phyloP scores from a whole-genome alignment of 495 filamentous ascomycete species.

The Penicillium lagena region DNA sequence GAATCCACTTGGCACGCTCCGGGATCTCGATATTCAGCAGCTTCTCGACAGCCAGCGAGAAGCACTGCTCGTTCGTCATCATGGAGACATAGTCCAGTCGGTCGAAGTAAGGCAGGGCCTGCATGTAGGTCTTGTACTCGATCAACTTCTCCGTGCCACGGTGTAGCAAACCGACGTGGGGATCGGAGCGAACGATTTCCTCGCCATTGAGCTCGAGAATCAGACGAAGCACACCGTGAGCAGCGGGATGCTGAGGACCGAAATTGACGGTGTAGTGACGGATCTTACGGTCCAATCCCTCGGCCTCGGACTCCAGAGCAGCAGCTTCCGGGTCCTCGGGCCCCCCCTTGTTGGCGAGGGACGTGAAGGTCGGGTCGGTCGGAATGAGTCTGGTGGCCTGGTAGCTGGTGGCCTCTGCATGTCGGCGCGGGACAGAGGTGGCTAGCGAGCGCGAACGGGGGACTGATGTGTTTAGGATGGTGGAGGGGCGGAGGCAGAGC shows the following conservation, averaged over 20 bases:
- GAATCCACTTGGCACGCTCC: conserved; percentile 92
- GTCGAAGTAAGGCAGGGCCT: conserved; percentile 98
- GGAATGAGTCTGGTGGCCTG: conserved; percentile 55
- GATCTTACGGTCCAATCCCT: conserved; percentile 73
- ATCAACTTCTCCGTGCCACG: conserved; percentile 99
- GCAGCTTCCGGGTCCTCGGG: conserved; percentile 33
- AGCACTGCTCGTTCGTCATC: conserved; percentile 99
- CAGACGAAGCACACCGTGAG: conserved; percentile 94
- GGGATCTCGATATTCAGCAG: conserved; percentile 96
- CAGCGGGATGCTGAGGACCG: conserved; percentile 97
- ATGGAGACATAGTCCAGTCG: conserved; percentile 98
- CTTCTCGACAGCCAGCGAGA: conserved; percentile 92
- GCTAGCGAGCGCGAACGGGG: conserved; percentile 58
- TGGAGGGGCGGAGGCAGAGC: conserved; percentile 51
- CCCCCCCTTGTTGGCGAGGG: conserved; percentile 41
- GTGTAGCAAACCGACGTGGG: conserved; percentile 94
- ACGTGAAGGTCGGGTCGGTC: conserved; percentile 51
- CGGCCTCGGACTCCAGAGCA: conserved; percentile 43
- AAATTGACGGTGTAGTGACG: conserved; percentile 99
- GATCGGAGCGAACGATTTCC: conserved; percentile 93
- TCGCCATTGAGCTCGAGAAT: conserved; percentile 98
- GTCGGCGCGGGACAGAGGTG: conserved; percentile 55
- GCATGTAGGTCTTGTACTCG: conserved; percentile 98
- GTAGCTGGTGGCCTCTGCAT: conserved; percentile 50
- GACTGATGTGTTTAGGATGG: conserved; percentile 28